Evolutionary conservation across 2,329 filamentous ascomycete genomes (phyloP), one percentile per base, ranked within the genome.

Genomic region (Thermoascus crustaceus): DNA sequence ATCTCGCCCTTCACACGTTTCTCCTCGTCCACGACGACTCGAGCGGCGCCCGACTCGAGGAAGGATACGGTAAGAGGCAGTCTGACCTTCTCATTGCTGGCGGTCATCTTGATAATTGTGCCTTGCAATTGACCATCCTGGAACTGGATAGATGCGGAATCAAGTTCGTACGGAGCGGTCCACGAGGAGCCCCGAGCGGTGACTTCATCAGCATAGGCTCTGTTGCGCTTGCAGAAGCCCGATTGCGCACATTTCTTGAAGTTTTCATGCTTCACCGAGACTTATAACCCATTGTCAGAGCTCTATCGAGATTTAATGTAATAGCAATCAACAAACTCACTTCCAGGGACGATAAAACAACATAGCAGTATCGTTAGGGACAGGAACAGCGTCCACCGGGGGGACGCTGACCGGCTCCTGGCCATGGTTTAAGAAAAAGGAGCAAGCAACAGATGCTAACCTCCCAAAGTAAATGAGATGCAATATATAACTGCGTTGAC

Each of bases 201-300:
- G 43, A 80, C 86, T 44, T 75, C 69, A 63, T 96, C 88, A 57
- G 91, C 91, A 57, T 84, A 88, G 24, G 77, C 83, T 58, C 91
- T 80, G 66, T 96, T 96, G 46, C 91, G 84, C 59, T 87, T 91
- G 67, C 91, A 98, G 69, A 98, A 98, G 52, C 91, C 91, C 4
- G 89, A 91, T 59, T 98, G 89, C 48, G 83, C 69, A 68, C 91
- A 98, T 52, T 83, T 94, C 59, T 96, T 98, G 73, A 96, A 98
- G 61, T 94, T 88, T 53, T 94, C 80, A 57, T 94, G 83, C 67
- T 98, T 98, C 34, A 98, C 91, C 52, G 76, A 72, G 46, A 76
- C 87, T n/a, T 94, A 48, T 19, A 40, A 38, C 14, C 35, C 22
- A 18, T n/a, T 7, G 35, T 36, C 23, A 44, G 24, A 29, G 17